Base-by-base conservation (phyloP, 192 early-diverging fungal species). In the Ambispora gerdemannii region DNA sequence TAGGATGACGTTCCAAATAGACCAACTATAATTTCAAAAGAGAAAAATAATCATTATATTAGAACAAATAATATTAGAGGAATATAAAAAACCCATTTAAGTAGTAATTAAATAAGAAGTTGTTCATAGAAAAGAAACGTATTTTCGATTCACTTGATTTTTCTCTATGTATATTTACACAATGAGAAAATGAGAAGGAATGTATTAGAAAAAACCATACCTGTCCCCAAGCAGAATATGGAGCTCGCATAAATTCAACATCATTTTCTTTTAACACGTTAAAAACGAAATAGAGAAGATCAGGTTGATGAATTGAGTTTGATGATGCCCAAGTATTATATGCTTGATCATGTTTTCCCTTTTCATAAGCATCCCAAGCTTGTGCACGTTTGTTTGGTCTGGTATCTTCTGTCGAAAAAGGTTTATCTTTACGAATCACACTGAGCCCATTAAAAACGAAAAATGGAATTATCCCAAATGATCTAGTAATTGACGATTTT, bases 161-260 rank as follows among this genome's bases (percentile, higher is more conserved):
- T n/a, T n/a, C n/a, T n/a, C n/a, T n/a, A n/a, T n/a, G n/a, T n/a
- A n/a, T n/a, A n/a, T n/a, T n/a, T n/a, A n/a, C n/a, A n/a, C n/a
- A n/a, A n/a, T n/a, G n/a, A n/a, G n/a, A n/a, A 30, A 59, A 59
- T 30, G 28, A 8, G 17, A 59, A 52, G 15, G 22, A 59, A 17
- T 20, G 22, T 43, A 43, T 49, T 35, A 49, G 2, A 4, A 64
- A 43, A 43, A 64, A 43, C 22, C n/a, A 65, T 78, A 83, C 84
- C 77, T 93, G 91, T 55, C 83, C 89, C 82, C 89, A 91, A 25
- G 89, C 79, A 34, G 86, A 87, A 71, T 93, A 93, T 36, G 91
- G 91, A 22, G 91, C 91, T 28, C 90, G 86, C 67, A 93, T 85
- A 66, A 81, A 89, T 70, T 93, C 90, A 32, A 87, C 78, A 6